Conservation (phyloP, 2,329 filamentous ascomycete genomes). For the Davidsoniella neocaledoniae region DNA sequence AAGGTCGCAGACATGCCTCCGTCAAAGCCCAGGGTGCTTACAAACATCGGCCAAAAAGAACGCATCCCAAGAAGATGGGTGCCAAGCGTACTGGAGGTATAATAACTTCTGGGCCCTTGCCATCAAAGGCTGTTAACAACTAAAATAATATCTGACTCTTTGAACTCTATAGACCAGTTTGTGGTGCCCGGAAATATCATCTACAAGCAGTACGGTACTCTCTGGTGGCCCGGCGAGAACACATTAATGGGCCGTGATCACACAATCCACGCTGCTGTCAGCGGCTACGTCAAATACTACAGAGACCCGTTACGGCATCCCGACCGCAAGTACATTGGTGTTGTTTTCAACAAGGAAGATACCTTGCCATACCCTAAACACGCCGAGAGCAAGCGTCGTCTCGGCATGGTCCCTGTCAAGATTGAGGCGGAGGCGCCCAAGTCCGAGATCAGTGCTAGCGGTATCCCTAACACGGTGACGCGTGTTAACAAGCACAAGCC, state of each 20-base stretch:
- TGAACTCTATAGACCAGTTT: slow-evolving; percentile 50
- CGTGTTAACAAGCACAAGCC: slow-evolving; percentile 26
- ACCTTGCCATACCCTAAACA: slow-evolving; percentile 61
- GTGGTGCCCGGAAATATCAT: slow-evolving; percentile 95
- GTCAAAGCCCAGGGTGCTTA: slow-evolving; percentile 51
- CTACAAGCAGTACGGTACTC: slow-evolving; percentile 87
- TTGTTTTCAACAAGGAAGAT: slow-evolving; percentile 71
- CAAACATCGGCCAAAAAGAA: slow-evolving; percentile 45
- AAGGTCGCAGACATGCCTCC: slow-evolving; percentile 35
- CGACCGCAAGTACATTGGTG: slow-evolving; percentile 84
- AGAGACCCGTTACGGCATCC: slow-evolving; percentile 69
- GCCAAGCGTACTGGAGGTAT: slow-evolving; percentile 81
- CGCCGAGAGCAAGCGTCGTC: slow-evolving; percentile 53
- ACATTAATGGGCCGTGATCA: slow-evolving; percentile 90
- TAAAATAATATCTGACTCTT: too few species aligned
- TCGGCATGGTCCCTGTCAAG: slow-evolving; percentile 50
- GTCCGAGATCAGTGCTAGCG: slow-evolving; percentile 30
- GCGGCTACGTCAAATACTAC: slow-evolving; percentile 95
- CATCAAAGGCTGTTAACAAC: slow-evolving; percentile 1
- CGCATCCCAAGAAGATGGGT: slow-evolving; percentile 66
- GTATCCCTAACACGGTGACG: slow-evolving; percentile 28
- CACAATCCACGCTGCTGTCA: slow-evolving; percentile 73
- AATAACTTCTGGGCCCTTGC: slow-evolving; percentile 16
- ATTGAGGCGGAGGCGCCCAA: slow-evolving; percentile 18
- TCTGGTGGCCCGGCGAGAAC: slow-evolving; percentile 93